A percentile compares a stretch with the other conserved stretches of the same genome.
These are phyloP conservation scores for Myrmaecium sp. DNA, from an alignment of 2,329 filamentous ascomycete genomes.

Conservation along the genomic window DNA sequence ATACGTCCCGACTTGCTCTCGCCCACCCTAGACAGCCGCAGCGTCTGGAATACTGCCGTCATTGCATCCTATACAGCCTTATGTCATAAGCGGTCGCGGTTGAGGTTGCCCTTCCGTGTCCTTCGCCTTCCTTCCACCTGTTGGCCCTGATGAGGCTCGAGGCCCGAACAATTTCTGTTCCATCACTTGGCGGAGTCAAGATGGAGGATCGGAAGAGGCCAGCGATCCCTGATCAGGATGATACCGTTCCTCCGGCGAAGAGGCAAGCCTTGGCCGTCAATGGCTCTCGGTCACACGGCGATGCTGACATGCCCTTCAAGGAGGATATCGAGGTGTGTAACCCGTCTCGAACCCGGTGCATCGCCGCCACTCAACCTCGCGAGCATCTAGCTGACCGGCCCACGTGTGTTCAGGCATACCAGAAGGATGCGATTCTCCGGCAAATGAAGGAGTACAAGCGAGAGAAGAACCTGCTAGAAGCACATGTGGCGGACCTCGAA, in stretches of 20 bases:
- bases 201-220: conserved; percentile 99
- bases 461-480: conserved; percentile 67
- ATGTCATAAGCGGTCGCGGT: too few relatives aligned
- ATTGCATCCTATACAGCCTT: too few relatives aligned
- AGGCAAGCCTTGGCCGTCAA: conserved; percentile 66
- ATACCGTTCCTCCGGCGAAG: conserved; percentile 78
- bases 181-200: conserved; percentile 67
- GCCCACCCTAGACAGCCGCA: too few relatives aligned
- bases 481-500: conserved; percentile 62
- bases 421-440: conserved; percentile 91
- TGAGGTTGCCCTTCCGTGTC: too few relatives aligned
- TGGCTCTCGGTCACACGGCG: conserved; percentile 49
- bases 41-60: too few relatives aligned
- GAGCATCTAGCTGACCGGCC: conserved; percentile 16
- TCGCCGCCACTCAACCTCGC: conserved; percentile 8
- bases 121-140: conserved; percentile 2
- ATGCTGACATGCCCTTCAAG: conserved; percentile 53
- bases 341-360: conserved; percentile 10
- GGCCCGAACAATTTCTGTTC: conserved; percentile 49
- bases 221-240: conserved; percentile 61
- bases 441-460: conserved; percentile 98
- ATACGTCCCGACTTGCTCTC: too few relatives aligned
- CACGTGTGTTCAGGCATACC: conserved; percentile 47
- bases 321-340: conserved; percentile 57
- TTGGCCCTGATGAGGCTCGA: conserved; percentile 57